Percentiles rank a stretch among this genome's conserved stretches.
Conservation (phyloP, 139 green algal species). For the Auxenochlorella pyrenoidosa region DNA sequence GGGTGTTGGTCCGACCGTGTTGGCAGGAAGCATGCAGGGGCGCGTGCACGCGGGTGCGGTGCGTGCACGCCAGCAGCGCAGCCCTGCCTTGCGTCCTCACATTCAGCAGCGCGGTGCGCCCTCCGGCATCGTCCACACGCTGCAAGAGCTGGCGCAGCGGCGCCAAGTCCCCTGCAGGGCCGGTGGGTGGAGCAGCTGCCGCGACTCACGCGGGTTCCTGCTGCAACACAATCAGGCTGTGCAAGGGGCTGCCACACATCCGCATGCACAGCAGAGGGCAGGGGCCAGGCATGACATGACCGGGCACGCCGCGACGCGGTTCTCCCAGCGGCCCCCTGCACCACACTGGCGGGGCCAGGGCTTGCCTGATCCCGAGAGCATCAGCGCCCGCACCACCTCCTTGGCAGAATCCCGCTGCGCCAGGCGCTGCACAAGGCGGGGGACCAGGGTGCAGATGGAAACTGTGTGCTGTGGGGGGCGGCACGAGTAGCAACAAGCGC, state of each 20-base stretch:
- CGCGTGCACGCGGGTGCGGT: no score
- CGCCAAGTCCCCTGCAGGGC: conserved; percentile 5
- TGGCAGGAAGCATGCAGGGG: background rate
- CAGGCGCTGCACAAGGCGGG: conserved; percentile 9
- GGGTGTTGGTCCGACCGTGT: no score
- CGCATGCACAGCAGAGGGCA: no score
- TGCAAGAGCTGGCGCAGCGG: conserved; percentile 29
- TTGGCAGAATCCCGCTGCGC: conserved; percentile 37
- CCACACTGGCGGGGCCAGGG: background rate
- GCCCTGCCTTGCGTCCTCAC: background rate
- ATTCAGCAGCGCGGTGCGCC: background rate
- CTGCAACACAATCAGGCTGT: background rate
- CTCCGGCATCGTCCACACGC: background rate
- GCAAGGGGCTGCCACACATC: background rate
- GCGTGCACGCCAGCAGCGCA: background rate
- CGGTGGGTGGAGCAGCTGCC: no score
- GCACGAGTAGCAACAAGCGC: background rate
- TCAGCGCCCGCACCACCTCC: conserved; percentile 34
- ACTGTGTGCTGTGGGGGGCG: no score
- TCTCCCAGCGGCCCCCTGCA: background rate
- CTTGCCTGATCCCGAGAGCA: background rate
- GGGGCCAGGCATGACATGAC: no score
- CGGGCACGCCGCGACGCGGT: no score
- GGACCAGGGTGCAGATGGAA: no score
- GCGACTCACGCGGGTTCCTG: no score